Conservation (phyloP, 345 rosid genomes). For the Euphorbia lathyris region DNA sequence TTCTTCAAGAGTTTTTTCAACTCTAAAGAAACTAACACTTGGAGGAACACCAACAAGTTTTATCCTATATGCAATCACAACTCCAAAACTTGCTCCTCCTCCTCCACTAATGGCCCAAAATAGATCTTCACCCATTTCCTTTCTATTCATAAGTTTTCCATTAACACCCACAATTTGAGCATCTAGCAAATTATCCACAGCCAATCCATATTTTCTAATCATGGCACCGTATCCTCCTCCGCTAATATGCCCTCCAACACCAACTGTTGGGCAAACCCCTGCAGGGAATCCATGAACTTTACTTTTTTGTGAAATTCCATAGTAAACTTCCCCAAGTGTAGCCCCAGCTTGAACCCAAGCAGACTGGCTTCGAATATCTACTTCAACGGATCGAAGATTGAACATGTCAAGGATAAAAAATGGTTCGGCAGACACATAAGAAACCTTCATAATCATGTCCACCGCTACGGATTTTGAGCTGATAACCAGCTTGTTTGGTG, state of each 20-base stretch:
- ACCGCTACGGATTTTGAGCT: slow-evolving; percentile 54
- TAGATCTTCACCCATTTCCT: slow-evolving; percentile 54
- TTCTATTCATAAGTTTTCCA: slow-evolving; percentile 41
- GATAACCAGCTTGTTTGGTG: slow-evolving; percentile 39
- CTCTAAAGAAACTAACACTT: slow-evolving; percentile 49
- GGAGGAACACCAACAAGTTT: slow-evolving; percentile 51
- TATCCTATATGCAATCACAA: slow-evolving; percentile 44
- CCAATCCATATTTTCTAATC: slow-evolving; percentile 50
- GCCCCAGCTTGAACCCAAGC: slow-evolving; percentile 65
- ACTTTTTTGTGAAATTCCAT: slow-evolving; percentile 42
- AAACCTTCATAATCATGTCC: slow-evolving; percentile 64
- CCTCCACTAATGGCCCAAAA: slow-evolving; percentile 68
- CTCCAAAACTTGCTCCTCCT: slow-evolving; percentile 58
- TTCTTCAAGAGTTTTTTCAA: slow-evolving; percentile 27
- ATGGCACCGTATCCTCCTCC: slow-evolving; percentile 63
- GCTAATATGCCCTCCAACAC: slow-evolving; percentile 63
- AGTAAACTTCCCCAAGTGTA: slow-evolving; percentile 47
- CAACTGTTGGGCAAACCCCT: slow-evolving; percentile 64
- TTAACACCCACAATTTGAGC: slow-evolving; percentile 58
- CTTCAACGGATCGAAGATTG: slow-evolving; percentile 33
- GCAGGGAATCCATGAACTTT: slow-evolving; percentile 50
- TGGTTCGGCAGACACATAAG: slow-evolving; percentile 45
- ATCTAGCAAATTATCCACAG: slow-evolving; percentile 47
- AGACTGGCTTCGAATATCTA: slow-evolving; percentile 26
- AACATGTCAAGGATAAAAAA: slow-evolving; percentile 61